A percentile compares a stretch with the other conserved stretches of the same genome.
Evolutionary conservation across 169 alveolate genomes (phyloP).

Genomic region (Plasmodium ovale): DNA sequence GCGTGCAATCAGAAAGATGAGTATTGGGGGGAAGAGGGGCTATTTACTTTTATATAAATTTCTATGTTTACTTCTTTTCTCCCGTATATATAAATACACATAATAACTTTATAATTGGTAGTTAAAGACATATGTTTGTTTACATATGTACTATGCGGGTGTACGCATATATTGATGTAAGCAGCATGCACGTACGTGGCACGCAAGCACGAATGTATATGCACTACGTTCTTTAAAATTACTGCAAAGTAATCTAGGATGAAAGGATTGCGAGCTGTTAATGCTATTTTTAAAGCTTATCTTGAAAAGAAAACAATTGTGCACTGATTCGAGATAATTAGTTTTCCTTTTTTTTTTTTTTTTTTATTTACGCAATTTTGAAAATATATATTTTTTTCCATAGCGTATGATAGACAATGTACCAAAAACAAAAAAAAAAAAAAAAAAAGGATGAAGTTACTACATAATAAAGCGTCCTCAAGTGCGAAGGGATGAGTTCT

Average conservation of each 20-base stretch:
- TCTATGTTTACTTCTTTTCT: not conserved
- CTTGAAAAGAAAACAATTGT: too few species aligned
- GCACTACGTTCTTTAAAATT: too few species aligned
- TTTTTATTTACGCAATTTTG: not conserved
- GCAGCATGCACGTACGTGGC: too few species aligned
- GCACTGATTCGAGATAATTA: too few species aligned
- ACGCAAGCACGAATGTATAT: too few species aligned
- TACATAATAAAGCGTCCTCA: too few species aligned
- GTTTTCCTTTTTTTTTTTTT: not conserved
- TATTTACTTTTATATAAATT: too few species aligned
- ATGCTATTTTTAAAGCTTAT: not conserved
- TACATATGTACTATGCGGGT: not conserved
- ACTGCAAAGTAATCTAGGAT: not conserved
- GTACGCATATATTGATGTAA: not conserved
- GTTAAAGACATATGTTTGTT: not conserved
- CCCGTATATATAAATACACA: too few species aligned
- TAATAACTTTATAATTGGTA: not conserved
- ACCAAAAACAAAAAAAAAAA: too few species aligned
- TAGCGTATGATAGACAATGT: not conserved
- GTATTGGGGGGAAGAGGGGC: not conserved
- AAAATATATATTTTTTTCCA: not conserved
- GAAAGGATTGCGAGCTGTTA: not conserved
- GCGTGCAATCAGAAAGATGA: not conserved
- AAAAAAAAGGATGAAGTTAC: too few species aligned
- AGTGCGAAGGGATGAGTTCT: too few species aligned